Base-by-base conservation (phyloP, 169 alveolate genomes). In the Eimeria acervulina region DNA sequence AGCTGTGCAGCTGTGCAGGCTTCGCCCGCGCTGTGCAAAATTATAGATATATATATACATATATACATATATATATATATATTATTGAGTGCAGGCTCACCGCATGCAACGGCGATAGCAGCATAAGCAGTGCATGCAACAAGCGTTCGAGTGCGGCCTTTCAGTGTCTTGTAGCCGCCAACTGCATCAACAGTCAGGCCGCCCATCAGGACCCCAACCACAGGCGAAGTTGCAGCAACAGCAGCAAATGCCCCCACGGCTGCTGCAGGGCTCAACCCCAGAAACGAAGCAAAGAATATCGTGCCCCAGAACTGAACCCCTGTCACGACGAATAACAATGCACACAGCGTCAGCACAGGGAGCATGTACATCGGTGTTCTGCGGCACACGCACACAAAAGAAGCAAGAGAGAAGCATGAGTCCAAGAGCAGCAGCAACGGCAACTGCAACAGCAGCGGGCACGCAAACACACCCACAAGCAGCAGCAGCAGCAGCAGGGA, bases 281-380 rank as follows among this genome's bases (percentile, higher is more conserved):
- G 55, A 44, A n/a, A 47, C 8, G 92, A 78, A 19, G 93, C 63
- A 21, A 80, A 78, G 61, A 72, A 61, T 28, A 93, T 63, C 21
- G 96, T 93, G 1, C 93, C 95, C 96, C 96, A 95, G 85, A 85
- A 85, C 78, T 95, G 96, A n/a, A 95, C 90, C 26, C 96, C 96
- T 5, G 96, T 95, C 42, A 95, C 96, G 59, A 95, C 96, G 61
- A 95, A 95, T 51, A 84, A 78, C 74, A 95, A 61, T 17, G 96
- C 96, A 31, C 95, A 95, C n/a, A 95, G 93, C 21, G 95, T 70
- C 93, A 95, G 55, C 59, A 89, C 85, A 76, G 92, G 93, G 19
- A 51, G 52, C 40, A 95, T 70, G 93, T 87, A 95, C 78, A 93
- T 72, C n/a, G 96, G 96, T 19, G 78, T 93, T 70, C 92, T 80